These are phyloP conservation scores for Basidioascus undulatus DNA, from an alignment of 768 basidiomycete genomes.

Conservation along the genomic window DNA sequence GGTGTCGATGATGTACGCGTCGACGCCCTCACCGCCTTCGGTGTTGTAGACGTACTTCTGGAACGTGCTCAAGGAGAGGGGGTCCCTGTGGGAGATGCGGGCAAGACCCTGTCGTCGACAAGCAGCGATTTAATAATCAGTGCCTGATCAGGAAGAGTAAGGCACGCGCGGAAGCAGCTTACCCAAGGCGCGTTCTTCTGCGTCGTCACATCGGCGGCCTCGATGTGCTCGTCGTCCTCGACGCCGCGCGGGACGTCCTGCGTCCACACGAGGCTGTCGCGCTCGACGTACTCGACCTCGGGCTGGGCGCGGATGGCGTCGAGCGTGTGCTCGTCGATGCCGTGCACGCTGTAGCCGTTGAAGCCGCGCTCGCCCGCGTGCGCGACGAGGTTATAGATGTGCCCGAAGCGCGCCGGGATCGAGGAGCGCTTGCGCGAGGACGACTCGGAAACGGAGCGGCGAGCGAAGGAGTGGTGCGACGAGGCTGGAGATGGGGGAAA, in stretches of 20 bases:
- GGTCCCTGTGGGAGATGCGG: constrained; percentile 65
- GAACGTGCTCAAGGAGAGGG: constrained; percentile 58
- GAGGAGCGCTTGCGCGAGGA: constrained; percentile 1
- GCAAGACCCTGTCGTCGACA: constrained; percentile 58
- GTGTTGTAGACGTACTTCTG: constrained; percentile 47
- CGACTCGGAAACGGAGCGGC: not conserved
- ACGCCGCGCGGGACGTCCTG: constrained; percentile 24
- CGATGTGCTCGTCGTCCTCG: constrained; percentile 9
- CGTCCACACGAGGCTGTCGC: constrained; percentile 74
- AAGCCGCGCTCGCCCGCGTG: too few species aligned
- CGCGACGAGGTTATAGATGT: constrained; percentile 47
- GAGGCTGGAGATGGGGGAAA: constrained; percentile 12
- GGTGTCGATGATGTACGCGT: constrained; percentile 37
- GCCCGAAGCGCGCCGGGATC: constrained; percentile 21
- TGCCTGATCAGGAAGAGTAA: not conserved
- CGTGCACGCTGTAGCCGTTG: constrained; percentile 61
- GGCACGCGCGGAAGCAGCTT: constrained; percentile 22
- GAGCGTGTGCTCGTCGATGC: constrained; percentile 43
- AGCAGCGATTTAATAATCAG: not conserved
- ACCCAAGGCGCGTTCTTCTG: constrained; percentile 75
- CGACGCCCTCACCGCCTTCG: constrained; percentile 71
- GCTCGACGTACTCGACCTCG: constrained; percentile 79
- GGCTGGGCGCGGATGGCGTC: constrained; percentile 56
- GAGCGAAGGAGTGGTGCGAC: constrained; percentile 1
- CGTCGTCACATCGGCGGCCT: constrained; percentile 7